These are phyloP conservation scores for Atkinsonella hypoxylon DNA, from an alignment of 2,329 filamentous ascomycete genomes.

Conservation along the genomic window DNA sequence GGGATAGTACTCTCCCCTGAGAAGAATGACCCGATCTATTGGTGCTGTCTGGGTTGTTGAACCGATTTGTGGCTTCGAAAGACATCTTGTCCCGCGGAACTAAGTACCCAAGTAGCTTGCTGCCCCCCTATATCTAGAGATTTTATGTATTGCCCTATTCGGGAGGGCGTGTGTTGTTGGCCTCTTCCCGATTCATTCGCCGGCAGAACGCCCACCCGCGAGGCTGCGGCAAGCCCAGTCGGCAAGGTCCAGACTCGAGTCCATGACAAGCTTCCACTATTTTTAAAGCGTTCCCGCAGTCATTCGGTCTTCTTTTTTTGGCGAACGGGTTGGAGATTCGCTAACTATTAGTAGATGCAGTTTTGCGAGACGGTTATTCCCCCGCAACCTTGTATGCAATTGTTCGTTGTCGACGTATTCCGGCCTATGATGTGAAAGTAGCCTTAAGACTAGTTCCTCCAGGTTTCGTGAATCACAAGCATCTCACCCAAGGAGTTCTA, in stretches of 20 bases:
- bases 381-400: too few species aligned
- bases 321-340: background rate
- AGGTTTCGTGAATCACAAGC: background rate
- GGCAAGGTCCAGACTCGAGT: constrained; percentile 1
- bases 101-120: background rate
- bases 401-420: background rate
- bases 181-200: constrained; percentile 6
- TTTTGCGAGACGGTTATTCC: too few species aligned
- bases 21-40: background rate
- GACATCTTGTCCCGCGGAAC: background rate
- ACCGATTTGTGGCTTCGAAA: background rate
- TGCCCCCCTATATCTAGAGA: background rate
- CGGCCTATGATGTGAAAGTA: background rate
- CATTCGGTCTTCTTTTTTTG: constrained; percentile 1
- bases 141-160: background rate
- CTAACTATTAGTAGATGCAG: too few species aligned
- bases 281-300: background rate
- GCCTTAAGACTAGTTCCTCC: background rate
- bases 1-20: background rate
- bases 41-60: constrained; percentile 2
- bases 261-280: constrained; percentile 1
- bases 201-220: background rate
- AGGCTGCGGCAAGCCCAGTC: background rate
- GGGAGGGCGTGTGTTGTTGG: constrained; percentile 3
- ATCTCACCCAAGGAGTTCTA: background rate